Percentiles rank a stretch among this genome's conserved stretches.
Conservation (phyloP, 1,284 basidiomycete genomes). For the Macrocystidia cucumis region DNA sequence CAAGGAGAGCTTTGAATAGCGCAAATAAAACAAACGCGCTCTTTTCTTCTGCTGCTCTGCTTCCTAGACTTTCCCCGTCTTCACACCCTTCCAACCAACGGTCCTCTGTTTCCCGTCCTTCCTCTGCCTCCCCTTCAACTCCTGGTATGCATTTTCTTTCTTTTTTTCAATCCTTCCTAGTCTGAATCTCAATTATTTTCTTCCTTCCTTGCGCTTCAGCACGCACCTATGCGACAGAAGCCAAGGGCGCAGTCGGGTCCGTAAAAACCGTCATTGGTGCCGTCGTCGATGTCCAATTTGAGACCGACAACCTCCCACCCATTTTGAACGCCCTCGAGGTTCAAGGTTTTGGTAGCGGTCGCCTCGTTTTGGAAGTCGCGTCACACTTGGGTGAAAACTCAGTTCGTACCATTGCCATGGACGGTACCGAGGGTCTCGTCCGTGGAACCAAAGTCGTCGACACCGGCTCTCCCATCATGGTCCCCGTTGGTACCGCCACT, state of each 20-base stretch:
- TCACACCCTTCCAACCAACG: slow-evolving; percentile 27
- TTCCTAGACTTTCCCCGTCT: slow-evolving; percentile 37
- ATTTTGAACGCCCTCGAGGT: slow-evolving; percentile 99
- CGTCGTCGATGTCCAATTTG: slow-evolving; percentile 98
- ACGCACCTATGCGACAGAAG: slow-evolving; percentile 89
- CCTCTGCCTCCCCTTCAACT: slow-evolving; percentile 32
- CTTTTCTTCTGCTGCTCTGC: slow-evolving; percentile 63
- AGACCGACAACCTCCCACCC: slow-evolving; percentile 84
- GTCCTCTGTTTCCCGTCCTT: slow-evolving; percentile 31
- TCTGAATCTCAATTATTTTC: slow-evolving; percentile 6
- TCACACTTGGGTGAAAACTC: slow-evolving; percentile 99
- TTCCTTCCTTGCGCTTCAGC: slow-evolving; percentile 32
- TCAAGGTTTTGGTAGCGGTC: slow-evolving; percentile 85
- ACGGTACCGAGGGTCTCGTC: slow-evolving; percentile 99
- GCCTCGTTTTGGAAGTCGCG: slow-evolving; percentile 94
- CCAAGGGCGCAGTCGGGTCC: slow-evolving; percentile 60
- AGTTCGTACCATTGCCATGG: slow-evolving; percentile 96
- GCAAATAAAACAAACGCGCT: slow-evolving; percentile 69
- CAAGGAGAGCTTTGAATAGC: slow-evolving; percentile 70
- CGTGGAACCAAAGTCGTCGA: slow-evolving; percentile 97
- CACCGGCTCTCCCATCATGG: slow-evolving; percentile 93
- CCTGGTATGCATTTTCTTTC: slow-evolving; percentile 28
- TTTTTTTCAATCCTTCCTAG: slow-evolving; percentile 10
- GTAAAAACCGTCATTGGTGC: slow-evolving; percentile 97
- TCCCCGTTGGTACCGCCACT: slow-evolving; percentile 91